Conservation (phyloP, 1,284 basidiomycete genomes). For the Apiotrichum sp. region DNA sequence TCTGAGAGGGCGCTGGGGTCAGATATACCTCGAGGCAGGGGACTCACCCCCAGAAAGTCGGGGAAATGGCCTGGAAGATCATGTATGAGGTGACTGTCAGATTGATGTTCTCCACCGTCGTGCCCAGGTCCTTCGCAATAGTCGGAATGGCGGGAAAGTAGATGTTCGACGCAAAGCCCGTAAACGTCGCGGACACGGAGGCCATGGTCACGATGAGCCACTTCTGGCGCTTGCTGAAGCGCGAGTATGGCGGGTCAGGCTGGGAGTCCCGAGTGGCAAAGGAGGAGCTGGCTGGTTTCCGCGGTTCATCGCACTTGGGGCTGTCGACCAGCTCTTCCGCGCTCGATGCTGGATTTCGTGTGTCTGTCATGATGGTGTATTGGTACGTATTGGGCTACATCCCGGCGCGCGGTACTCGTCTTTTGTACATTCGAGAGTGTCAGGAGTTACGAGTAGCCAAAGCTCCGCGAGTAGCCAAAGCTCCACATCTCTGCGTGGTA, state of each 20-base stretch:
- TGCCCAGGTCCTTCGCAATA: conserved; percentile 57
- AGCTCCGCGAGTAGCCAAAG: too few species aligned
- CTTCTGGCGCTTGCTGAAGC: conserved; percentile 2
- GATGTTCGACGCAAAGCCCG: conserved; percentile 59
- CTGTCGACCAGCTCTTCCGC: too few species aligned
- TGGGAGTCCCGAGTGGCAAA: too few species aligned
- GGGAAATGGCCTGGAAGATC: conserved; percentile 65
- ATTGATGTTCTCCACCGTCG: conserved; percentile 63
- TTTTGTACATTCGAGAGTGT: too few species aligned
- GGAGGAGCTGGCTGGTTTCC: too few species aligned
- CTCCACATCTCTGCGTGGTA: too few species aligned
- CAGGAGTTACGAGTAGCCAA: too few species aligned
- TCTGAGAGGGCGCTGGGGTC: not conserved
- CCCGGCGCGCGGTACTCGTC: too few species aligned
- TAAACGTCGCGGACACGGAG: conserved; percentile 16
- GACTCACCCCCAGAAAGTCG: conserved; percentile 54
- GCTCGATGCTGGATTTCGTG: too few species aligned
- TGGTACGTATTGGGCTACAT: too few species aligned
- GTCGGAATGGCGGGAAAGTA: conserved; percentile 71
- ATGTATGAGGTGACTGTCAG: conserved; percentile 72
- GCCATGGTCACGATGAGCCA: conserved; percentile 13
- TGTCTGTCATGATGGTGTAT: too few species aligned
- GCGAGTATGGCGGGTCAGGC: not conserved
- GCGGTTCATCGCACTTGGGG: too few species aligned
- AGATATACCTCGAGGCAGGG: conserved; percentile 28